phyloP scores from a whole-genome alignment of 805 yeast species.

The Brettanomyces custersianus region DNA sequence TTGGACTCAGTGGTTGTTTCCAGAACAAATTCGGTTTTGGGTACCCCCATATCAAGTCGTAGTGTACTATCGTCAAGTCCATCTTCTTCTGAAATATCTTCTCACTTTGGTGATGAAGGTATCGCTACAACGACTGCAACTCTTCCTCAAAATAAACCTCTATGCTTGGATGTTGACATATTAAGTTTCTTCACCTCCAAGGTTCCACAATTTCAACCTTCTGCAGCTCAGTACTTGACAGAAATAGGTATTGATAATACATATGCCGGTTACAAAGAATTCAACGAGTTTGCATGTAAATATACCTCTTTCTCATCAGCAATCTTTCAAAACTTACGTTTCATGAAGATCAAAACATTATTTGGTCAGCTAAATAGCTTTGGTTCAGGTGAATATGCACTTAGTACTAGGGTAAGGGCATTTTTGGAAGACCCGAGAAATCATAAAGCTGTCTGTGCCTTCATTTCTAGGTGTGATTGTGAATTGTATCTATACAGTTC shows the following conservation, averaged over 20 bases:
- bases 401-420: conserved; percentile 31
- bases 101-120: no score
- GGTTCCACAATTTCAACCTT: neutral
- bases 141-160: neutral
- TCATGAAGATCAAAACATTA: conserved; percentile 55
- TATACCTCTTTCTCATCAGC: conserved; percentile 58
- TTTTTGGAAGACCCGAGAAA: conserved; percentile 2
- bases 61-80: neutral
- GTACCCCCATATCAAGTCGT: neutral
- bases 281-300: neutral
- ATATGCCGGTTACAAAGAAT: neutral
- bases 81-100: no score
- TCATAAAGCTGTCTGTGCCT: conserved; percentile 20
- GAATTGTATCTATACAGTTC: conserved; percentile 47
- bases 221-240: neutral
- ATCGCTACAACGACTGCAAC: neutral
- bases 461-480: conserved; percentile 65
- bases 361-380: conserved; percentile 43
- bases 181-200: conserved; percentile 8
- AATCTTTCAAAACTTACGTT: conserved; percentile 57
- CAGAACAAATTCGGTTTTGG: neutral
- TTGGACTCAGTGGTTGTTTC: neutral
- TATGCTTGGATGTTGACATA: conserved; percentile 8
- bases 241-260: neutral
- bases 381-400: conserved; percentile 31